Conservation (phyloP, 192 early-diverging fungal genomes). For the Fimicolochytrium jonesii region DNA sequence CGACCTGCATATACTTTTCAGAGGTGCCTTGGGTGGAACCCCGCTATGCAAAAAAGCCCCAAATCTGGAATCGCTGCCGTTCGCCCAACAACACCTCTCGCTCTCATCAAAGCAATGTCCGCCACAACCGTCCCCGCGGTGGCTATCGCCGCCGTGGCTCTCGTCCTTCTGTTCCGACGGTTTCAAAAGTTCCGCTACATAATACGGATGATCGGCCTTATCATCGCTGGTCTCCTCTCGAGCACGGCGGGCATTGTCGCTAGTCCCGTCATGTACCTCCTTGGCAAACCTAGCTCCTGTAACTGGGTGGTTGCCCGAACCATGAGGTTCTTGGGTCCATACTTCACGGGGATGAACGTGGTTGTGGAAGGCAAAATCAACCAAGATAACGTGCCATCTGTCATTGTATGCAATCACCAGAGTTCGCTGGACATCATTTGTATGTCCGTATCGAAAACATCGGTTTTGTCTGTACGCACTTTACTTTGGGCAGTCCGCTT, state of each 20-base stretch:
- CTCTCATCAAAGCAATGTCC: too few species aligned
- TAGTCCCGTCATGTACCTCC: constrained; percentile 50
- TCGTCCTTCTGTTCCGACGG: constrained; percentile 11
- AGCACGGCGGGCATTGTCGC: constrained; percentile 50
- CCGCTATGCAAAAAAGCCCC: too few species aligned
- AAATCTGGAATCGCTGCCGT: too few species aligned
- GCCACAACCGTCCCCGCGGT: background rate
- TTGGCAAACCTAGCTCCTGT: constrained; percentile 51
- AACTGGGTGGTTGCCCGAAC: constrained; percentile 60
- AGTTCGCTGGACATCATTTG: constrained; percentile 63
- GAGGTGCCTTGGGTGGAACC: too few species aligned
- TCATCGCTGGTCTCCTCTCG: constrained; percentile 30
- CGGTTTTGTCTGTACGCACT: too few species aligned
- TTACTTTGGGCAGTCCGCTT: too few species aligned
- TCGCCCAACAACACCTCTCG: background rate
- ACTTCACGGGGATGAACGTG: constrained; percentile 47
- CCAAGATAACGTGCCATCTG: constrained; percentile 17
- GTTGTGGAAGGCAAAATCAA: constrained; percentile 22
- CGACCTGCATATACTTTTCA: too few species aligned
- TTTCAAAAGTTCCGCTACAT: constrained; percentile 16
- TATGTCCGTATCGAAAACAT: constrained; percentile 23
- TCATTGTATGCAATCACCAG: constrained; percentile 70
- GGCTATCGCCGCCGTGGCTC: background rate
- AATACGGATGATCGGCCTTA: constrained; percentile 17
- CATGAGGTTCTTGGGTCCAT: constrained; percentile 47